Base-by-base conservation (phyloP, 2,329 filamentous ascomycete species). In the Arthroderma sp. region DNA sequence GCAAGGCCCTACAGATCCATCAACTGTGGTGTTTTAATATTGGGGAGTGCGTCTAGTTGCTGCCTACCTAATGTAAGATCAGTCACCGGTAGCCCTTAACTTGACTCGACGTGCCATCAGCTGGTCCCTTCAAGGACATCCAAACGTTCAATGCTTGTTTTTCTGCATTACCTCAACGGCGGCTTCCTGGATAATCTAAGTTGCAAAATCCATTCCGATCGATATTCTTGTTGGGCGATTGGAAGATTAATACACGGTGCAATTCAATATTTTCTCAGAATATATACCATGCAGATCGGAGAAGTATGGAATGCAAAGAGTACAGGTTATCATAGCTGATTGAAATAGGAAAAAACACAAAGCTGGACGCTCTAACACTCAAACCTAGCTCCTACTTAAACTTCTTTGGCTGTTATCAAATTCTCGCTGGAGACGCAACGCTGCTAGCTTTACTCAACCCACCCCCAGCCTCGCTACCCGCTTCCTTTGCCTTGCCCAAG, bases 91-190 rank as follows among this genome's bases (percentile, higher is more conserved):
- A 28, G 47, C 36, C 37, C 5, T 34, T 42, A 52, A 27, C 46
- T 22, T 8, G 53, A 57, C 36, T 53, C 27, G 15, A 11, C 7
- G 50, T 47, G 28, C 38, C 47, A n/a, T 15, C 37, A 38, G 40
- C 46, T 8, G 53, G 54, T 1, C 53, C 56, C n/a, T 57, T 59
- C 29, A 15, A 39, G 6, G 52, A 6, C 6, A 46, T 58, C 8
- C 50, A 50, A 36, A 51, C 47, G 3, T 59, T 58, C 43, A 53
- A 58, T 40, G 50, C 48, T 57, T 52, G 53, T 56, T 60, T 60
- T 49, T 50, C 55, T 10, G 40, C 9, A 6, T 43, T 58, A 28
- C 55, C 28, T 31, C 31, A 32, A 22, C 15, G 3, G 3, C 15
- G 15, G 32, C 39, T 50, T 28, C 46, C 50, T 31, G 42, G 47